Base-by-base conservation (phyloP, 2,329 filamentous ascomycete genomes). In the Escovopsis sp. region DNA sequence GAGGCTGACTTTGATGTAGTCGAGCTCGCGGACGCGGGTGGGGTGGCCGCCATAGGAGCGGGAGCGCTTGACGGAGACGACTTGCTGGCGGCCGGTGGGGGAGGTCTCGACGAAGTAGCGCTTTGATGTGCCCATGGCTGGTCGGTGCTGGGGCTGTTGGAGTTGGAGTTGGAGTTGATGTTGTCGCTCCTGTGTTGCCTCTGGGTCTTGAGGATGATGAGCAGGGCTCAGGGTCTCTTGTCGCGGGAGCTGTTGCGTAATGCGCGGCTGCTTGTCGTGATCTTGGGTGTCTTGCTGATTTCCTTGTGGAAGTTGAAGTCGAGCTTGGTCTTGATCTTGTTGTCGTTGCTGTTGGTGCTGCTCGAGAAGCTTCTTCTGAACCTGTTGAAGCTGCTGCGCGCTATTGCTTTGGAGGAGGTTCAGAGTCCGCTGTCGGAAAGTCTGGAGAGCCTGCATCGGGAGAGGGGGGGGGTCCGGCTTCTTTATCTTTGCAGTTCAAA, bases 21-120 rank as follows among this genome's bases (percentile, higher is more conserved):
- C 54, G 41, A 49, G 46, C 39, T 52, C 47, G 35, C 47, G 49
- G 38, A 50, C 44, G 34, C 52, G 51, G 32, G 49, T 48, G 35
- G 51, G 48, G 31, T 51, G 45, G 27, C 56, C 47, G 31, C 41
- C 37, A 15, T 58, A 52, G 3, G 58, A 59, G 37, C 50, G 52
- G 14, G 58, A 58, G 36, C 56, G 54, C 44, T 60, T 61, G 49
- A 62, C 42, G 30, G 53, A 48, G 17, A 62, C 56, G 36, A 57
- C 57, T 38, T 58, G 57, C 21, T 48, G 46, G 26, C 45, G 50
- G 14, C 57, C 58, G 11, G 49, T 45, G 10, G 54, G 42, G 6
- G 47, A 44, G 12, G 53, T 54, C 42, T 61, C 57, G 40, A 61
- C 43, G 35, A 51, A 60, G 44, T 50, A 55, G 16, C 51, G 53